Evolutionary conservation across 306 rosid genomes (phyloP).

Genomic region (Crotalaria pallida): DNA sequence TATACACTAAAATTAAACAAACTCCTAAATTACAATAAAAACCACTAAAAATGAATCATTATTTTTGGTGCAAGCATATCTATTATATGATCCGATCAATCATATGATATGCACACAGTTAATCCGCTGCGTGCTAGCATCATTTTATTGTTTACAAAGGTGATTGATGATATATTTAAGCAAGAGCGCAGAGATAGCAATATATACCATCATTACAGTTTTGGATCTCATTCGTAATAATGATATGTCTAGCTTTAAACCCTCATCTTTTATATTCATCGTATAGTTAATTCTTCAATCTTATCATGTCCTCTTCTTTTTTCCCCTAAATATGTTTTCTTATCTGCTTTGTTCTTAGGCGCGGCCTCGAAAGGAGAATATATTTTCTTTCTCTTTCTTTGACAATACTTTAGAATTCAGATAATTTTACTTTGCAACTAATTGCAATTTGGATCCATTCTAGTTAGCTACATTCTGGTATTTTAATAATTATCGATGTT

Average conservation of each 20-base stretch:
- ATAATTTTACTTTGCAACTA: neutral
- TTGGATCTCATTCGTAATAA: constrained; percentile 22
- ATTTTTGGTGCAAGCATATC: neutral
- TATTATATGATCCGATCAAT: neutral
- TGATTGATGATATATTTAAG: neutral
- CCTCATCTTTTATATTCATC: constrained; percentile 9
- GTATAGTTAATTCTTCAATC: neutral
- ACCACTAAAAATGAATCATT: neutral
- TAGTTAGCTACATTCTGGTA: neutral
- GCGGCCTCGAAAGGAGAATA: constrained; percentile 6
- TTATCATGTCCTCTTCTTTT: neutral
- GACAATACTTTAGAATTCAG: neutral
- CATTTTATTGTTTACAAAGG: neutral
- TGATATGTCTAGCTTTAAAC: constrained; percentile 23
- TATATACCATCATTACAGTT: constrained; percentile 11
- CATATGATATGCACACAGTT: neutral
- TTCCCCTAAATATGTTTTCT: neutral
- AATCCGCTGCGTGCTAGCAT: neutral
- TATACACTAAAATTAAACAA: neutral
- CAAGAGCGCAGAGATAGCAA: neutral
- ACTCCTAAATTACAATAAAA: neutral
- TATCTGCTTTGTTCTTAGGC: neutral
- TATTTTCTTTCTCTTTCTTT: neutral
- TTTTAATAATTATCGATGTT: neutral
- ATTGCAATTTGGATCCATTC: neutral